A percentile compares a stretch with the other conserved stretches of the same genome.
These are phyloP conservation scores for Neurospora africana DNA, from an alignment of 495 filamentous ascomycete genomes.

Conservation along the genomic window DNA sequence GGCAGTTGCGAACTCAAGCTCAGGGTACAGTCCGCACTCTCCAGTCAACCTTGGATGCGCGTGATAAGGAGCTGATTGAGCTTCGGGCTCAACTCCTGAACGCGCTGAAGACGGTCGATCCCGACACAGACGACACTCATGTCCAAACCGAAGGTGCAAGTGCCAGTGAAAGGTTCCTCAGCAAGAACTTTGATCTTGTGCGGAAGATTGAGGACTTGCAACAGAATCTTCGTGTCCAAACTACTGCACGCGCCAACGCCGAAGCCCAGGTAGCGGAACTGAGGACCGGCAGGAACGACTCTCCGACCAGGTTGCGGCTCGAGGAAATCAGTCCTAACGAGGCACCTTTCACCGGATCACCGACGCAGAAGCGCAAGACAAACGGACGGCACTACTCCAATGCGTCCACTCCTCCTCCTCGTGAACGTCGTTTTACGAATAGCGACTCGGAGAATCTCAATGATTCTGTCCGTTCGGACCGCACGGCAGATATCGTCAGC, in stretches of 20 bases:
- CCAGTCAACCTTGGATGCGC: constrained; percentile 63
- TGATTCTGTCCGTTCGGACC: constrained; percentile 79
- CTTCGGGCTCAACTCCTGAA: constrained; percentile 68
- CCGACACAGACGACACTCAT: constrained; percentile 37
- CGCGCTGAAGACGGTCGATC: constrained; percentile 78
- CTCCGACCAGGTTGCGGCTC: constrained; percentile 56
- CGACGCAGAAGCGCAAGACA: constrained; percentile 62
- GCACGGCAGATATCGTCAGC: constrained; percentile 78
- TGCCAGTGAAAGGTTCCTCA: constrained; percentile 35
- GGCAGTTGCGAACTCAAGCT: constrained; percentile 74
- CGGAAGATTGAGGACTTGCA: constrained; percentile 81
- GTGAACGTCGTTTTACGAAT: constrained; percentile 49
- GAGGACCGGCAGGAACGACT: constrained; percentile 61
- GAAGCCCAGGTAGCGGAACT: constrained; percentile 77
- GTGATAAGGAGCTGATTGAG: constrained; percentile 68
- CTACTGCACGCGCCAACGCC: constrained; percentile 71
- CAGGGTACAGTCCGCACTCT: constrained; percentile 76
- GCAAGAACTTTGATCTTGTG: constrained; percentile 68
- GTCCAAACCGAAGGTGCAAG: constrained; percentile 36
- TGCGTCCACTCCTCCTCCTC: constrained; percentile 56
- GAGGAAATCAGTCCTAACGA: constrained; percentile 88
- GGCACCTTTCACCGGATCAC: constrained; percentile 63
- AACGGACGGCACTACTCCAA: constrained; percentile 65
- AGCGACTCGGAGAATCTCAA: constrained; percentile 48
- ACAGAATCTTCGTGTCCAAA: constrained; percentile 72